Conservation (phyloP, 768 basidiomycete species). For the Kwoniella botswanensis region DNA sequence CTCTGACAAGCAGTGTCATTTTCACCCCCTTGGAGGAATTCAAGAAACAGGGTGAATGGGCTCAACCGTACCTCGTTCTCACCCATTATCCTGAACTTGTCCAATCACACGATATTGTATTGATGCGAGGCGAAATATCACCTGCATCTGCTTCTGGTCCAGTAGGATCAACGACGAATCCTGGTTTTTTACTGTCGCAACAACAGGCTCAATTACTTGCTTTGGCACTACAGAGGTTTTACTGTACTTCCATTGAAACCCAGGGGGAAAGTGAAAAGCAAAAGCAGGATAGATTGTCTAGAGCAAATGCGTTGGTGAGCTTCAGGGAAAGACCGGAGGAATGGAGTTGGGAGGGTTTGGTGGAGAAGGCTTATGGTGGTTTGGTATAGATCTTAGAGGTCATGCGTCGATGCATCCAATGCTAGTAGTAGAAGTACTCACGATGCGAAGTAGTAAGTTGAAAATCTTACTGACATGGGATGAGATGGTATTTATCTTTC, state of each 20-base stretch:
- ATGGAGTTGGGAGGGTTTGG: conserved; percentile 81
- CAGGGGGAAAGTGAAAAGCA: conserved; percentile 58
- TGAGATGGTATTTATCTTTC: no score
- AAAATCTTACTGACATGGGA: no score
- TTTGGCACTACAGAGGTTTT: conserved; percentile 82
- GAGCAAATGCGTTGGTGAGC: conserved; percentile 65
- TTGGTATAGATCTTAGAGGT: conserved; percentile 38
- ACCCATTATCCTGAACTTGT: conserved; percentile 92
- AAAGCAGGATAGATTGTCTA: conserved; percentile 56
- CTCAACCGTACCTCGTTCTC: conserved; percentile 86
- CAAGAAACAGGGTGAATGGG: conserved; percentile 79
- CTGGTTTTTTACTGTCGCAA: conserved; percentile 64
- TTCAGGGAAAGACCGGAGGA: conserved; percentile 80
- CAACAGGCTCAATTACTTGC: conserved; percentile 83
- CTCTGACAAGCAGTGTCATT: conserved; percentile 71
- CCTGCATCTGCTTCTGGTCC: conserved; percentile 59
- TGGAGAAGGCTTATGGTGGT: conserved; percentile 62
- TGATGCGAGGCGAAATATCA: conserved; percentile 90
- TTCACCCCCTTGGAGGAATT: conserved; percentile 95
- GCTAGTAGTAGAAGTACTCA: background rate
- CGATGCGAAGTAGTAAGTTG: background rate
- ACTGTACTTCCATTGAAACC: conserved; percentile 58
- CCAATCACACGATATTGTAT: conserved; percentile 75
- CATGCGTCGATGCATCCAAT: no score
- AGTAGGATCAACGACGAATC: conserved; percentile 27